Base-by-base conservation (phyloP, 1,139 yeast genomes). In the Debaryomyces singareniensis region DNA sequence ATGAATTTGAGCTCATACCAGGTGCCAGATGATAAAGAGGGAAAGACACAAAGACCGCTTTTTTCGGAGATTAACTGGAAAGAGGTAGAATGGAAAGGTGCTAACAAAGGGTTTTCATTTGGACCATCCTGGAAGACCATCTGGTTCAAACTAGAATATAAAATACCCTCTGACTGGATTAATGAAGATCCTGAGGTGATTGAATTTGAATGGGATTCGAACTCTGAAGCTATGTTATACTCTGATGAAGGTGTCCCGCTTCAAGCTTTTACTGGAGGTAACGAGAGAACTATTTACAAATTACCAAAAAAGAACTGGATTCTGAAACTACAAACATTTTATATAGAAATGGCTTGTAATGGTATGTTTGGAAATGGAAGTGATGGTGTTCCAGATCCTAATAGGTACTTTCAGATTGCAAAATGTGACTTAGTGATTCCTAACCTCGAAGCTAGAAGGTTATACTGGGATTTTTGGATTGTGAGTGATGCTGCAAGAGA, bases 91-190 rank as follows among this genome's bases (percentile, higher is more conserved):
- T 82, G 87, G 80, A 61, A 68, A 35, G 58, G 62, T 13, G 77
- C 86, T 16, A 61, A 66, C 18, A 75, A 78, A 42, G 94, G 94
- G 16, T 78, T 82, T 44, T 61, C 67, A n/a, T 86, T 83, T 54
- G 96, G 96, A 0, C 97, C 97, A 2, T 81, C 94, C 11, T 91
- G 97, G 98, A 80, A 91, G 39, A 82, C 96, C 1, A 93, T 87
- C 44, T 91, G 98, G 98, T 86, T 91, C 56, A 73, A 78, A 43
- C 61, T 89, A 24, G 58, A 68, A 15, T 57, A 84, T 38, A 61
- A 64, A 18, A 62, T 89, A 5, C 95, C 95, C 1, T 46, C 61
- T 13, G 53, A 63, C 3, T 82, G 91, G 83, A 43, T 67, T 13
- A 44, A 55, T 11, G 49, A 67, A 52, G 66, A 50, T 32, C 41